Evolutionary conservation across 495 filamentous ascomycete species (phyloP), one percentile per base, ranked within the genome.

Genomic region (Penicillium subrubescens): DNA sequence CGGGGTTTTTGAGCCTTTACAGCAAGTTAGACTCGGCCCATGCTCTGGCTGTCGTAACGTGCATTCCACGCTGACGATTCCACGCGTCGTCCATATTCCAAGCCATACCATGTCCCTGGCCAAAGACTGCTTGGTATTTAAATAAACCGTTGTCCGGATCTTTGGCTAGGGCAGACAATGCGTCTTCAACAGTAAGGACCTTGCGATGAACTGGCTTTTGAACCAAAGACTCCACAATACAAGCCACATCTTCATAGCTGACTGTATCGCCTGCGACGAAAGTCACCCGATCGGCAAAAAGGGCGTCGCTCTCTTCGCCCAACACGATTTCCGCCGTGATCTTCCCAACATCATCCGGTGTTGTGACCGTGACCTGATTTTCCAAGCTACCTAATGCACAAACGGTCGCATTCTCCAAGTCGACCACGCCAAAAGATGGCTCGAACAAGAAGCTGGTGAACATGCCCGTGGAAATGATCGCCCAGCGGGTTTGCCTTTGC

Each of bases 401-500:
- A 17, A 41, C 37, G 5, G 12, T 6, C 3, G 37, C 37, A 17
- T 17, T 41, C 37, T 15, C 37, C 15, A 41, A 1, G 37, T 41
- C 37, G 12, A 41, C 37, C 14, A 41, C 37, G 5, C 37, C 37
- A 41, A 41, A 41, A 4, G 14, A 41, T 41, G 37, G 14, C 37
- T 41, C 37, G 37, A 41, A 41, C 15, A 41, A 17, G 37, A 41
- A 41, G 37, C 37, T 41, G 14, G 37, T 41, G 15, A 41, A 41
- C 37, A 41, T 41, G 37, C 37, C 37, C 37, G 37, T 41, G 14
- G 37, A 41, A 17, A 41, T 41, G 37, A 41, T 41, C 12, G 37
- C 37, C 37, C 37, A 90, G 37, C 74, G 68, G 6, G 82, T 84
- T 33, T 63, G 56, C 0, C 55, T 58, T 69, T 88, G 84, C 8